A percentile compares a stretch with the other conserved stretches of the same genome.
Conservation (phyloP, 2,329 filamentous ascomycete species). For the Colletotrichum cuscutae region DNA sequence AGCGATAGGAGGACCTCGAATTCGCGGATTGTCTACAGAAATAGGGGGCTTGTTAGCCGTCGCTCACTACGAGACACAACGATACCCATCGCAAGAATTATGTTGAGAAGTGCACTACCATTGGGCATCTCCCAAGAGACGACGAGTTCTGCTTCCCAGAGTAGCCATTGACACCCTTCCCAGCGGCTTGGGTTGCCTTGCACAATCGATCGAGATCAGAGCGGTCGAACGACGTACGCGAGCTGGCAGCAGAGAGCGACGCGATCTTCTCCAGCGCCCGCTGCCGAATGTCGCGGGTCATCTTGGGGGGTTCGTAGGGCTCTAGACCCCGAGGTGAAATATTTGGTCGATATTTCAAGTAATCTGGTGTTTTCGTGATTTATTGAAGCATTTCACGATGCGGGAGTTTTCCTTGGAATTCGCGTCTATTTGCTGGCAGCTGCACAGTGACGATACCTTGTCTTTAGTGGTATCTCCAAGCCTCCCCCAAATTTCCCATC, state of each 20-base stretch:
- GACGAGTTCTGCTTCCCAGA: constrained; percentile 47
- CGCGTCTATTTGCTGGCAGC: not conserved
- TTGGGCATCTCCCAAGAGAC: constrained; percentile 65
- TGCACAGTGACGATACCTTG: constrained; percentile 29
- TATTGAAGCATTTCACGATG: constrained; percentile 1
- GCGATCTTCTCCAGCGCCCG: constrained; percentile 74
- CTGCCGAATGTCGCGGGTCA: constrained; percentile 68
- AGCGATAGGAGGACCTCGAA: constrained; percentile 91
- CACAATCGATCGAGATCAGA: constrained; percentile 73
- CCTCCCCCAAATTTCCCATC: constrained; percentile 21
- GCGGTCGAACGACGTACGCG: constrained; percentile 65
- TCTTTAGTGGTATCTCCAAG: not conserved
- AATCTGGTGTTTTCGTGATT: not conserved
- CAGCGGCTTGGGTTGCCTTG: constrained; percentile 63
- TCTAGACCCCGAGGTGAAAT: not conserved
- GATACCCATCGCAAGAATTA: not conserved
- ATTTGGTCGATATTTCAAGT: not conserved
- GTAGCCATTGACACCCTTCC: constrained; percentile 59
- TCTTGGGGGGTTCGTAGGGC: constrained; percentile 40
- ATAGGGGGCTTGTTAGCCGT: constrained; percentile 7
- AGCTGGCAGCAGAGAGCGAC: constrained; percentile 66
- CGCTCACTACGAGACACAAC: not conserved
- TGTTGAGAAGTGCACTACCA: constrained; percentile 57
- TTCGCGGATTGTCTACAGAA: constrained; percentile 80
- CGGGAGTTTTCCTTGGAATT: not conserved